Conservation (phyloP, 1,139 yeast genomes). For the Zygosaccharomyces pseudobailii region DNA sequence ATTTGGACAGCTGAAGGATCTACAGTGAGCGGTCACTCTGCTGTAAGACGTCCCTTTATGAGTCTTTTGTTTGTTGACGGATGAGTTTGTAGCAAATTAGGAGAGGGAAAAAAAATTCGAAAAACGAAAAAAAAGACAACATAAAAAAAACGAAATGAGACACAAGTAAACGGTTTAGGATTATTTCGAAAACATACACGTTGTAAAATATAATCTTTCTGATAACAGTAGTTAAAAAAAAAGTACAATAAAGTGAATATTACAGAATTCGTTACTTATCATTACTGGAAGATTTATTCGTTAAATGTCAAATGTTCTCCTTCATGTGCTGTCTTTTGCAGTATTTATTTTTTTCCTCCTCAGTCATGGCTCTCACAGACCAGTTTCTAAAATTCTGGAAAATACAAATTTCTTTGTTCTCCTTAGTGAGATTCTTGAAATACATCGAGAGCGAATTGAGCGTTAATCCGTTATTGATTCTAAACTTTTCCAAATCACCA, state of each 20-base stretch:
- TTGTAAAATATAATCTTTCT: background rate
- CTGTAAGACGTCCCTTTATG: background rate
- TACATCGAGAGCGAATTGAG: conserved; percentile 33
- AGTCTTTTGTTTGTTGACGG: background rate
- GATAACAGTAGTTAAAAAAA: background rate
- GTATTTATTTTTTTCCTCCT: conserved; percentile 31
- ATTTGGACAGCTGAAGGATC: no score
- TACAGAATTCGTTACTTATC: conserved; percentile 1
- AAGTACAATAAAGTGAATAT: background rate
- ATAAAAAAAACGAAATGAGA: background rate
- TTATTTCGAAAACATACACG: background rate
- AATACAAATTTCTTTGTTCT: conserved; percentile 31
- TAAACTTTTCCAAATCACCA: conserved; percentile 34
- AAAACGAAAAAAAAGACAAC: background rate
- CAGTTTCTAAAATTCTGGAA: conserved; percentile 31
- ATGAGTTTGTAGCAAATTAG: background rate
- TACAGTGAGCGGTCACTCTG: background rate
- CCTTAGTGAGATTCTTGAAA: conserved; percentile 30
- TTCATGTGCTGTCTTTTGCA: conserved; percentile 29
- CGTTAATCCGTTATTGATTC: conserved; percentile 32
- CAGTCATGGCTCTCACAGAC: conserved; percentile 30
- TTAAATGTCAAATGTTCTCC: conserved; percentile 1
- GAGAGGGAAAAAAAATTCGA: background rate
- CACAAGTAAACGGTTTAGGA: background rate
- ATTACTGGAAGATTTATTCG: background rate